A percentile compares a stretch with the other conserved stretches of the same genome.
Evolutionary conservation across 169 alveolate species (phyloP).

Genomic region (Hammondia hammondi): DNA sequence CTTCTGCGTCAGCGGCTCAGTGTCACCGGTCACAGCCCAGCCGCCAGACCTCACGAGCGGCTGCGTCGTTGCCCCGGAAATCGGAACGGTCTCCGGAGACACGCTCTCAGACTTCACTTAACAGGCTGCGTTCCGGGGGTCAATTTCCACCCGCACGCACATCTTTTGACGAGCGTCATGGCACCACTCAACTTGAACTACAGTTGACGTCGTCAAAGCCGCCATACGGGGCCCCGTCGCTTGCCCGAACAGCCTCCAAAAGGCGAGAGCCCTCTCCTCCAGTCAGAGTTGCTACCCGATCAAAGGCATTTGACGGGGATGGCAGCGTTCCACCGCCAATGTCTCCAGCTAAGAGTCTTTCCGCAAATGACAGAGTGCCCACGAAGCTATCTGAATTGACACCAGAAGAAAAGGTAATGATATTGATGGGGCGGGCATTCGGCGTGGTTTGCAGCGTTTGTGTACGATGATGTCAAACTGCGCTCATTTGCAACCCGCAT

Average conservation of each 20-base stretch:
- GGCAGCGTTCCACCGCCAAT: background rate
- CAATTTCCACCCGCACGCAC: background rate
- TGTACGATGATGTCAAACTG: too few relatives aligned
- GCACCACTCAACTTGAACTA: background rate
- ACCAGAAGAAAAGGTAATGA: constrained; percentile 7
- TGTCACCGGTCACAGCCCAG: background rate
- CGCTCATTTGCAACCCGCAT: too few relatives aligned
- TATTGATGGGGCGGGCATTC: too few relatives aligned
- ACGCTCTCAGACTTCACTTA: background rate
- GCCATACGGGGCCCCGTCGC: background rate
- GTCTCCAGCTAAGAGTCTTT: background rate
- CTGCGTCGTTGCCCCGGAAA: background rate
- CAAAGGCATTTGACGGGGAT: background rate
- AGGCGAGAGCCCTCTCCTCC: background rate
- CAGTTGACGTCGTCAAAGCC: background rate
- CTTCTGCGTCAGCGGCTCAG: background rate
- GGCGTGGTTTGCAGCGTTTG: too few relatives aligned
- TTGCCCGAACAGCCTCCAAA: background rate
- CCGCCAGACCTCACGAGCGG: background rate
- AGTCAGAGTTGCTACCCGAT: background rate
- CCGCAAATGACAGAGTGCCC: background rate
- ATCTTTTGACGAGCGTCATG: background rate
- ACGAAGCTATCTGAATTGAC: background rate
- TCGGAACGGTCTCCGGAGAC: background rate
- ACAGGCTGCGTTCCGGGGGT: background rate